phyloP scores from a whole-genome alignment of 768 basidiomycete genomes.

The Tricholoma bakamatsutake region DNA sequence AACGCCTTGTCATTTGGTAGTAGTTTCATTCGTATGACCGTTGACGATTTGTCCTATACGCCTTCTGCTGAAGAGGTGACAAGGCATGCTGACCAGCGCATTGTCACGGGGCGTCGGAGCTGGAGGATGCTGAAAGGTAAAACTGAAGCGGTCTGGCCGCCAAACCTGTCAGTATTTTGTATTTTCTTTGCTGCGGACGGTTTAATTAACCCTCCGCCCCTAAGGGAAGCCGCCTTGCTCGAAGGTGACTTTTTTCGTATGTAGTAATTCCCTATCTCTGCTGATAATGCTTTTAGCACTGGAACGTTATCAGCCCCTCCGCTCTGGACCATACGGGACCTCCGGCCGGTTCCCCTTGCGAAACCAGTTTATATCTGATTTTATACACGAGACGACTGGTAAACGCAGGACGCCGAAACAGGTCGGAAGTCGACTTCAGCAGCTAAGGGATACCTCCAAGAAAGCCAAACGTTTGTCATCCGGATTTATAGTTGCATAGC shows the following conservation, averaged over 20 bases:
- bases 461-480: slow-evolving; percentile 29
- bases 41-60: slow-evolving; percentile 36
- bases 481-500: background rate
- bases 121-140: slow-evolving; percentile 52
- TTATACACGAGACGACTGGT: slow-evolving; percentile 46
- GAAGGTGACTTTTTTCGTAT: slow-evolving; percentile 32
- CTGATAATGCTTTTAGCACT: slow-evolving; percentile 27
- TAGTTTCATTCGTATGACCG: slow-evolving; percentile 17
- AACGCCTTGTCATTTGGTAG: background rate
- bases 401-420: slow-evolving; percentile 51
- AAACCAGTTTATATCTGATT: slow-evolving; percentile 58
- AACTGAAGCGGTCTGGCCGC: slow-evolving; percentile 54
- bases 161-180: slow-evolving; percentile 29
- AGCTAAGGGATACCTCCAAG: slow-evolving; percentile 47
- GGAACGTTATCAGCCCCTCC: slow-evolving; percentile 43
- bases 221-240: slow-evolving; percentile 44
- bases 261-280: background rate
- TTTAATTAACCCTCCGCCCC: background rate
- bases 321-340: slow-evolving; percentile 40
- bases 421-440: slow-evolving; percentile 53
- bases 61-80: slow-evolving; percentile 31
- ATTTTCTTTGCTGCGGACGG: background rate
- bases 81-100: slow-evolving; percentile 26
- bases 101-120: slow-evolving; percentile 40
- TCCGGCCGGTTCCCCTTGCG: slow-evolving; percentile 54